Percentiles rank a stretch among this genome's conserved stretches.
These are phyloP conservation scores for Xylaria cubensis DNA, from an alignment of 495 filamentous ascomycete genomes.

Conservation along the genomic window DNA sequence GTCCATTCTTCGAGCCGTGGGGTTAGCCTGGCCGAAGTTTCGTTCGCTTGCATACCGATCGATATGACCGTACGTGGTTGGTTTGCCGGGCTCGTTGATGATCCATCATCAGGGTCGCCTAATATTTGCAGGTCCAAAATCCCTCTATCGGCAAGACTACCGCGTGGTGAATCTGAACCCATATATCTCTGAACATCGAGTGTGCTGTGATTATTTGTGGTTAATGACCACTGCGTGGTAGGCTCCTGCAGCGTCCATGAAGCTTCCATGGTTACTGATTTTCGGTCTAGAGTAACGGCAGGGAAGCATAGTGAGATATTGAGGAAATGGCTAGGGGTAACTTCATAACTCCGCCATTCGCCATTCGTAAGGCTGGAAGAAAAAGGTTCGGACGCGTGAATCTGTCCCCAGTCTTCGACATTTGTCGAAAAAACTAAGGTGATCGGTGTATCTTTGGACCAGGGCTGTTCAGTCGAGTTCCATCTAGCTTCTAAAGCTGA, in stretches of 20 bases:
- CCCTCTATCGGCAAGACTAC: not conserved
- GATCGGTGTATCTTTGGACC: not conserved
- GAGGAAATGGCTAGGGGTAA: not conserved
- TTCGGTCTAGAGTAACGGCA: not conserved
- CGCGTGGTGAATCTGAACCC: not conserved
- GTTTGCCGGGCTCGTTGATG: not conserved
- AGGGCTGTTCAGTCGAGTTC: not conserved
- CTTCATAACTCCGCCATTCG: not conserved
- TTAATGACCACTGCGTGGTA: not conserved
- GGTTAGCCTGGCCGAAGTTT: not conserved
- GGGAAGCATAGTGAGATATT: not conserved
- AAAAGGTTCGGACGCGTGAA: not conserved
- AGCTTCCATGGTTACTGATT: not conserved
- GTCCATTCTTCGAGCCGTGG: not conserved
- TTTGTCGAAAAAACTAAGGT: not conserved
- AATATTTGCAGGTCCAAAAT: not conserved
- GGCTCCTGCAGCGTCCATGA: not conserved
- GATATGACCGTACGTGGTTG: too few relatives aligned
- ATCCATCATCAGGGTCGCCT: not conserved
- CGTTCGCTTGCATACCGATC: not conserved
- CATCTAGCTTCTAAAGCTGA: not conserved
- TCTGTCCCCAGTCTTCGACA: not conserved
- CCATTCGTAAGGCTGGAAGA: not conserved
- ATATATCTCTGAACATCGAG: not conserved
- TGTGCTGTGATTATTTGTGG: not conserved